Percentiles rank a stretch among this genome's conserved stretches.
phyloP scores from a whole-genome alignment of 306 rosid species.

The Pterocarpus macrocarpus region DNA sequence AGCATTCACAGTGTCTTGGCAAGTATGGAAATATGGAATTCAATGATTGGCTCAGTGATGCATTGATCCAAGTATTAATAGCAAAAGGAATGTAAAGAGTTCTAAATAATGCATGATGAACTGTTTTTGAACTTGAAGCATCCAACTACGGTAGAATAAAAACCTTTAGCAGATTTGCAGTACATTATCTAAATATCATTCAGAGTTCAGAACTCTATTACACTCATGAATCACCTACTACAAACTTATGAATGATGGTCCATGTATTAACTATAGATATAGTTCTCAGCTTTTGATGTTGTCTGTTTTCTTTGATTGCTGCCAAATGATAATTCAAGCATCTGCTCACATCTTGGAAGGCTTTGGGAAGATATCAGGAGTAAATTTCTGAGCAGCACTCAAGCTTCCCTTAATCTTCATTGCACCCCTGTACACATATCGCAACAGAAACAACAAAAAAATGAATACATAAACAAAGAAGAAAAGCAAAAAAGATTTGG shows the following conservation, averaged over 20 bases:
- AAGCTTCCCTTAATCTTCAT: conserved; percentile 92
- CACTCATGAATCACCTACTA: conserved; percentile 33
- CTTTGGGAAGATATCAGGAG: conserved; percentile 94
- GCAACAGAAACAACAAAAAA: background rate
- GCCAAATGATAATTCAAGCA: conserved; percentile 19
- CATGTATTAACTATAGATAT: conserved; percentile 27
- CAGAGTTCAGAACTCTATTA: conserved; percentile 11
- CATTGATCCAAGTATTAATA: conserved; percentile 15
- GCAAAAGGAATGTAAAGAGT: background rate
- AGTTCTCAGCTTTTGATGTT: conserved; percentile 22
- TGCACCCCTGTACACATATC: conserved; percentile 69
- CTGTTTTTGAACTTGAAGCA: conserved; percentile 31
- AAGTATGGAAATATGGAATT: background rate
- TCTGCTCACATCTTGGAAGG: conserved; percentile 86
- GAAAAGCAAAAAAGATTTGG: background rate
- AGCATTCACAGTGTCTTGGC: background rate
- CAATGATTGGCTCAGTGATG: background rate
- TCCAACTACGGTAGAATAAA: conserved; percentile 21
- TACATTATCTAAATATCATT: conserved; percentile 36
- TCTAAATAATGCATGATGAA: background rate
- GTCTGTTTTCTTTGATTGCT: conserved; percentile 35
- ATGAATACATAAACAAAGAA: conserved; percentile 25
- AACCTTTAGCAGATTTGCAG: conserved; percentile 26
- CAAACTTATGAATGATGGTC: conserved; percentile 37
- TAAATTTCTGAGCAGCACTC: conserved; percentile 89